These are phyloP conservation scores for Cercophora scortea DNA, from an alignment of 495 filamentous ascomycete genomes.

Conservation along the genomic window DNA sequence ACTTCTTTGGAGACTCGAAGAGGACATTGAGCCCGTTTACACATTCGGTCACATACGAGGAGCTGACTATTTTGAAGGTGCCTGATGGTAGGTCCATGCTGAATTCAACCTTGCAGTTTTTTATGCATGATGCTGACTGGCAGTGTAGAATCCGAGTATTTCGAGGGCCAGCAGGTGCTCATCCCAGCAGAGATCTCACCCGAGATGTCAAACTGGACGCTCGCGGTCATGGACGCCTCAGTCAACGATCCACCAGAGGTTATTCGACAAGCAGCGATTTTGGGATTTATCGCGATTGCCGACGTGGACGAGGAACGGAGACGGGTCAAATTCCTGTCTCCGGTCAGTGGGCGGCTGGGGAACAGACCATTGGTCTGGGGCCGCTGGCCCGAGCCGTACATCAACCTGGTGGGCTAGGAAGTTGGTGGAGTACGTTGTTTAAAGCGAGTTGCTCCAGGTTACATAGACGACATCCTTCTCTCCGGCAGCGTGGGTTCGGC, in stretches of 20 bases:
- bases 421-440: neutral
- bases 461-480: neutral
- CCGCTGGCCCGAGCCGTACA: constrained; percentile 46
- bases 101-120: neutral
- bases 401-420: constrained; percentile 37
- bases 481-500: no score
- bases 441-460: neutral
- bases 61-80: constrained; percentile 53
- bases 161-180: constrained; percentile 39
- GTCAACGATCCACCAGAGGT: constrained; percentile 57
- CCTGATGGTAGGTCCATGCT: constrained; percentile 15
- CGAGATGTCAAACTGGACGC: constrained; percentile 57
- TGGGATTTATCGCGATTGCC: constrained; percentile 87
- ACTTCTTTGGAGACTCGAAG: constrained; percentile 82
- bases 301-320: constrained; percentile 83
- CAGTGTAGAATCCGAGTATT: constrained; percentile 9
- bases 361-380: constrained; percentile 65
- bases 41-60: constrained; percentile 65
- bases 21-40: constrained; percentile 78
- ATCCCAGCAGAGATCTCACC: constrained; percentile 51
- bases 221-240: constrained; percentile 72
- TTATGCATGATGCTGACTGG: constrained; percentile 20
- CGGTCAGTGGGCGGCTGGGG: constrained; percentile 71
- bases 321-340: constrained; percentile 72
- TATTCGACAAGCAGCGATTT: constrained; percentile 75